Evolutionary conservation across 768 basidiomycete species (phyloP).

Genomic region (Suillus spraguei): DNA sequence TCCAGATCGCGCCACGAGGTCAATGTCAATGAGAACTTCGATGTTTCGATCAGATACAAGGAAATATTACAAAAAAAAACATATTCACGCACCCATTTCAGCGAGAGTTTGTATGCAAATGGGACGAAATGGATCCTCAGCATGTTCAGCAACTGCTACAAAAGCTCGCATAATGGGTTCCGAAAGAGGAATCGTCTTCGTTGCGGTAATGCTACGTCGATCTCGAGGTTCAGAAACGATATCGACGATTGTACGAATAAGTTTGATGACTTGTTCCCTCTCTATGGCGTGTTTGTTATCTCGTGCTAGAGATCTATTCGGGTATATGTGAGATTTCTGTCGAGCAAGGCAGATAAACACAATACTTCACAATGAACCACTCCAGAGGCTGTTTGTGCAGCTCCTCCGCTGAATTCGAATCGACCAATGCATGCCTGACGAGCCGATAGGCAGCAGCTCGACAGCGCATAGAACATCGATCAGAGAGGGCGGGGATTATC

Average conservation of each 20-base stretch:
- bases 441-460: slow-evolving; percentile 85
- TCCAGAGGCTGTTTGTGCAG: slow-evolving; percentile 71
- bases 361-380: slow-evolving; percentile 89
- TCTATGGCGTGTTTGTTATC: slow-evolving; percentile 83
- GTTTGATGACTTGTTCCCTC: slow-evolving; percentile 90
- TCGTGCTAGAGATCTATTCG: slow-evolving; percentile 72
- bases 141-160: slow-evolving; percentile 91
- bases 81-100: slow-evolving; percentile 72
- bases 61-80: slow-evolving; percentile 7
- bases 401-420: slow-evolving; percentile 65
- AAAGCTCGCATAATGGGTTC: slow-evolving; percentile 83
- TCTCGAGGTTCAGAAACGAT: slow-evolving; percentile 64
- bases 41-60: slow-evolving; percentile 16
- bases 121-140: slow-evolving; percentile 84
- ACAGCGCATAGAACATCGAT: slow-evolving; percentile 68
- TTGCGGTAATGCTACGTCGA: slow-evolving; percentile 39
- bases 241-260: slow-evolving; percentile 82
- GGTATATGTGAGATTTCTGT: slow-evolving; percentile 15
- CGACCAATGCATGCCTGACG: slow-evolving; percentile 77
- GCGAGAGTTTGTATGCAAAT: slow-evolving; percentile 86
- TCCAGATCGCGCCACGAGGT: slow-evolving; percentile 77
- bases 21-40: slow-evolving; percentile 85
- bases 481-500: slow-evolving; percentile 77
- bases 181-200: slow-evolving; percentile 61
- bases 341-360: slow-evolving; percentile 10